These are phyloP conservation scores for Fusarium albosuccineum DNA, from an alignment of 2,329 filamentous ascomycete genomes.

Conservation along the genomic window DNA sequence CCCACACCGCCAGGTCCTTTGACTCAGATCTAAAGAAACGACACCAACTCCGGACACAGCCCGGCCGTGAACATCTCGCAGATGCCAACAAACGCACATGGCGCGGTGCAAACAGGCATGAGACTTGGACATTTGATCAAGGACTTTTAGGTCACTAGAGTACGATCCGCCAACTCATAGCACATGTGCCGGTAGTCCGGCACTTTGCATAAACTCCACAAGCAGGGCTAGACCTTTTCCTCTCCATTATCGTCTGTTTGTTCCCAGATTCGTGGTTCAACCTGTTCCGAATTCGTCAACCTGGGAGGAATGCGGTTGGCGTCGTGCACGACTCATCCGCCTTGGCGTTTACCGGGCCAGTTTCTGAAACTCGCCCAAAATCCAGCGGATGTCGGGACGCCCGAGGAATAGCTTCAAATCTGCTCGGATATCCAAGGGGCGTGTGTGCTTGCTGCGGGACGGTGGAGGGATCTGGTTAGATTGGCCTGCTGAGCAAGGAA, in stretches of 20 bases:
- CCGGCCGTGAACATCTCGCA: constrained; percentile 1
- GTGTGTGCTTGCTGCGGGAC: constrained; percentile 3
- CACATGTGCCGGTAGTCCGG: constrained; percentile 1
- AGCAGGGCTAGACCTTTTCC: too few relatives aligned
- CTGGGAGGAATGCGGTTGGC: constrained; percentile 27
- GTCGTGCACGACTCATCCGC: constrained; percentile 21
- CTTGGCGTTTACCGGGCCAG: background rate
- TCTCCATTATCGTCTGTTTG: background rate
- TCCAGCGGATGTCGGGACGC: constrained; percentile 17
- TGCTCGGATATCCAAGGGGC: constrained; percentile 8
- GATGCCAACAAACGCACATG: background rate
- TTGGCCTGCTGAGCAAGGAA: background rate
- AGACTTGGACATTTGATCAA: background rate
- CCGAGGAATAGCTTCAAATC: constrained; percentile 16
- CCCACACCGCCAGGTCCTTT: constrained; percentile 4
- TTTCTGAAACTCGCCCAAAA: constrained; percentile 10
- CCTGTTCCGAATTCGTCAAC: background rate
- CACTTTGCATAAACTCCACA: background rate
- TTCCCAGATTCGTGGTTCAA: background rate
- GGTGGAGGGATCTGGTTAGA: background rate
- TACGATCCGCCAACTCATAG: background rate
- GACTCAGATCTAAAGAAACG: background rate
- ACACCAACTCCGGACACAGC: constrained; percentile 1
- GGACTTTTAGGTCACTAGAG: background rate
- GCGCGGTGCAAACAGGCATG: background rate